Base-by-base conservation (phyloP, 352 stramenopile species). In the Thalassiosira mediterranea region DNA sequence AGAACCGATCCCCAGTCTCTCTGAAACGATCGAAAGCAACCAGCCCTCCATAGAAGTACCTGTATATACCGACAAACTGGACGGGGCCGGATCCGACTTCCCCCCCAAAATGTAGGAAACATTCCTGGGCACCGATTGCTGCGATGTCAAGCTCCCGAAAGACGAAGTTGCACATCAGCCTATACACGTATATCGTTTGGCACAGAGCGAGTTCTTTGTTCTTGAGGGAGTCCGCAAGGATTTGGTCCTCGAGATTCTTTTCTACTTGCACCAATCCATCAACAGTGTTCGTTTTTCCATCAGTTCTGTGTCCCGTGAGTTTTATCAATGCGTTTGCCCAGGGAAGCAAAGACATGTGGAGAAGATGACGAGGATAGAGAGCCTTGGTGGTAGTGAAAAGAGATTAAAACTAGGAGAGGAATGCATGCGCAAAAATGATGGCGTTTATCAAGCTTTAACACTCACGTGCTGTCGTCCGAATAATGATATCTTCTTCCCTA, bases 101-200 rank as follows among this genome's bases (percentile, higher is more conserved):
- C n/a, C n/a, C n/a, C 13, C 13, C 48, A 65, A 77, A 70, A 17
- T 64, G 46, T 7, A 49, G 47, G 21, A 65, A 28, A 46, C 69
- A 70, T 37, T 77, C 44, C 21, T 21, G 3, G 0, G 25, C 42
- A 32, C 57, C 13, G 15, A 32, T 19, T 46, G 63, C 40, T 13
- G 23, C 23, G 15, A 65, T 52, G 11, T 65, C 49, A 58, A 63
- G 5, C 21, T 69, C 34, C 17, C 21, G 37, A 28, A 77, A 71
- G 10, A 77, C 70, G 23, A 77, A 61, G 31, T 58, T 66, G 25
- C 23, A 23, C 59, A 65, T 64, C 17, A 77, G 10, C 44, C 63
- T 71, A 11, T 53, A 19, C 5, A 52, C 51, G 19, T 70, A 15
- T 25, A 70, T 58, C 26, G 1, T 26, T 56, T 76, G 42, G 37